Evolutionary conservation across 2,329 filamentous ascomycete species (phyloP).

Genomic region (Venturia effusa): DNA sequence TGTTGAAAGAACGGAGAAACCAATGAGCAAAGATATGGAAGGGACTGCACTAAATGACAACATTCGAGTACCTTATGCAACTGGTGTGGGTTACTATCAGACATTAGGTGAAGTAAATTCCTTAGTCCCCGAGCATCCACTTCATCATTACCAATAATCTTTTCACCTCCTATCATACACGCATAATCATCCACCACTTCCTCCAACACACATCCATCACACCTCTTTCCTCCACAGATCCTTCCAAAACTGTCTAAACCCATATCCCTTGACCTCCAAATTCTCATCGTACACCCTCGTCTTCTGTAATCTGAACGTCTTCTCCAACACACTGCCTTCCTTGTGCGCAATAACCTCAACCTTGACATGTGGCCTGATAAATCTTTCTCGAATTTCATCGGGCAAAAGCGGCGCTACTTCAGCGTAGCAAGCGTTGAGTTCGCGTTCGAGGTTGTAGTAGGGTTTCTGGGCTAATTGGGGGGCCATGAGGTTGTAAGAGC

Average conservation of each 20-base stretch:
- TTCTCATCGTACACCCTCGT: conserved; percentile 63
- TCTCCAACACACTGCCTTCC: conserved; percentile 48
- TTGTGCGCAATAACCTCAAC: conserved; percentile 32
- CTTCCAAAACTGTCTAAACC: conserved; percentile 79
- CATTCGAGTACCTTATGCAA: too few species aligned
- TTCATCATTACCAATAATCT: too few species aligned
- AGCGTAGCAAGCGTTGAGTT: conserved; percentile 70
- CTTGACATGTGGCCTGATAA: conserved; percentile 35
- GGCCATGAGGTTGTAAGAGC: conserved; percentile 91
- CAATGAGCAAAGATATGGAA: too few species aligned
- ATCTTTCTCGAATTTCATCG: conserved; percentile 59
- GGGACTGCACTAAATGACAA: too few species aligned
- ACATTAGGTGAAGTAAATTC: too few species aligned
- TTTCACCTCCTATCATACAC: too few species aligned
- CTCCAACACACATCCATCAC: neutral
- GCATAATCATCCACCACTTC: too few species aligned
- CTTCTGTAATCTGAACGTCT: conserved; percentile 40
- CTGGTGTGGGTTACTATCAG: too few species aligned
- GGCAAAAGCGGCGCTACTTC: conserved; percentile 73
- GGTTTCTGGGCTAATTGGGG: conserved; percentile 87
- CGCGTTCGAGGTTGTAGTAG: conserved; percentile 74
- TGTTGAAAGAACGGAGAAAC: too few species aligned
- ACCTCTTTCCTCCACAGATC: conserved; percentile 34
- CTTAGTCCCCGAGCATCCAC: too few species aligned
- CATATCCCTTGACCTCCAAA: conserved; percentile 56